Evolutionary conservation across 1,284 basidiomycete species (phyloP).

Genomic region (Melampsora medusae): DNA sequence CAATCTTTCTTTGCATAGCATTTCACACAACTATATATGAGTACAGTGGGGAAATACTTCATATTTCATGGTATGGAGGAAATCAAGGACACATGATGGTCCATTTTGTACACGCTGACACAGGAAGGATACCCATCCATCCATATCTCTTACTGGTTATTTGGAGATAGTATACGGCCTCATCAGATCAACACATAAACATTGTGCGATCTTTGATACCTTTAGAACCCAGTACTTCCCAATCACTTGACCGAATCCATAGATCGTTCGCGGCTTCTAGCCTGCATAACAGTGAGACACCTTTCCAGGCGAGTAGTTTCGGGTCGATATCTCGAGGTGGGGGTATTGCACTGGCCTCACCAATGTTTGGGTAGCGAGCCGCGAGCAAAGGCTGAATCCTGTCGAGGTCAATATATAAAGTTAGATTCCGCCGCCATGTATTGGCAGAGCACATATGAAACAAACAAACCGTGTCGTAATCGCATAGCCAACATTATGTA

Average conservation of each 20-base stretch:
- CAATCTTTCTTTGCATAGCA: too few relatives aligned
- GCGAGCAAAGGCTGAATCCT: conserved; percentile 35
- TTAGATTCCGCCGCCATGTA: background rate
- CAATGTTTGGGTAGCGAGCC: conserved; percentile 19
- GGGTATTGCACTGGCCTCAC: conserved; percentile 64
- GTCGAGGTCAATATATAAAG: background rate
- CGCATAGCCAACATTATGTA: conserved; percentile 55
- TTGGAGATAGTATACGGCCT: background rate
- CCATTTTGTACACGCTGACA: too few relatives aligned
- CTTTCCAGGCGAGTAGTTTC: conserved; percentile 87
- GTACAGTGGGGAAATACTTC: too few relatives aligned
- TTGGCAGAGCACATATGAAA: background rate
- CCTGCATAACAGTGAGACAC: conserved; percentile 85
- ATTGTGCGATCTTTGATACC: conserved; percentile 58
- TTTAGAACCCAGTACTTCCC: conserved; percentile 63
- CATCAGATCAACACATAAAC: conserved; percentile 50
- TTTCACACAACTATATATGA: too few relatives aligned
- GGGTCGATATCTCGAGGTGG: conserved; percentile 91
- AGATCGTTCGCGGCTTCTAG: conserved; percentile 84
- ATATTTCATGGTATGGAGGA: too few relatives aligned
- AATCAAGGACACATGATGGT: too few relatives aligned
- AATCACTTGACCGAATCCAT: conserved; percentile 83
- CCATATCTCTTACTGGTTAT: too few relatives aligned
- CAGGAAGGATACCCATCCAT: too few relatives aligned
- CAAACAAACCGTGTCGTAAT: conserved; percentile 54